Conservation (phyloP, 352 stramenopile species). For the Globisporangium barbulae region DNA sequence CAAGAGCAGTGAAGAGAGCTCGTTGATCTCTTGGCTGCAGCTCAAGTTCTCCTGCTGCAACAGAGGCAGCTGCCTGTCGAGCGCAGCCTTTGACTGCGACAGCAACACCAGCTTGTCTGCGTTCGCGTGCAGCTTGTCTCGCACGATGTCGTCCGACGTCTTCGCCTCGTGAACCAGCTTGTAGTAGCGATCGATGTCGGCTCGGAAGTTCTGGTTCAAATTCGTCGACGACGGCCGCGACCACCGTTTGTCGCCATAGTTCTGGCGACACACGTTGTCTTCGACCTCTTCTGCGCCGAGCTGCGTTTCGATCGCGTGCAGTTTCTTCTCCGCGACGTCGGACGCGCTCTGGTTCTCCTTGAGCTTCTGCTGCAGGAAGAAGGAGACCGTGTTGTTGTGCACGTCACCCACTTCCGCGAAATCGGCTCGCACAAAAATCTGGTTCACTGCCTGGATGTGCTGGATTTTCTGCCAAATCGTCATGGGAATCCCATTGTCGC, state of each 20-base stretch:
- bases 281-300: constrained; percentile 60
- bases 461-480: constrained; percentile 57
- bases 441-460: constrained; percentile 34
- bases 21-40: constrained; percentile 48
- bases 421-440: constrained; percentile 18
- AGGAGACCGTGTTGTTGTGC: constrained; percentile 24
- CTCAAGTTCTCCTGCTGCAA: constrained; percentile 47
- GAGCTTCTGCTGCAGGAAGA: constrained; percentile 46
- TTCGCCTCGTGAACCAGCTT: constrained; percentile 70
- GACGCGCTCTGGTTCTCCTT: constrained; percentile 50
- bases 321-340: constrained; percentile 51
- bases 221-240: constrained; percentile 41
- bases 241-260: constrained; percentile 64
- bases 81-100: constrained; percentile 41
- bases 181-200: constrained; percentile 73
- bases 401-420: neutral
- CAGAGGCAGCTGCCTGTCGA: constrained; percentile 53
- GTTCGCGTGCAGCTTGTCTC: constrained; percentile 39
- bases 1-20: constrained; percentile 50
- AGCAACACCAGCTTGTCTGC: constrained; percentile 36
- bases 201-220: constrained; percentile 55
- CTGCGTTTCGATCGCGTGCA: constrained; percentile 48
- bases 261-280: constrained; percentile 64
- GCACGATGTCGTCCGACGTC: constrained; percentile 61
- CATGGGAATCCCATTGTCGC: constrained; percentile 48